Conservation (phyloP, 148 eudicot species). For the Silene uniflora region DNA sequence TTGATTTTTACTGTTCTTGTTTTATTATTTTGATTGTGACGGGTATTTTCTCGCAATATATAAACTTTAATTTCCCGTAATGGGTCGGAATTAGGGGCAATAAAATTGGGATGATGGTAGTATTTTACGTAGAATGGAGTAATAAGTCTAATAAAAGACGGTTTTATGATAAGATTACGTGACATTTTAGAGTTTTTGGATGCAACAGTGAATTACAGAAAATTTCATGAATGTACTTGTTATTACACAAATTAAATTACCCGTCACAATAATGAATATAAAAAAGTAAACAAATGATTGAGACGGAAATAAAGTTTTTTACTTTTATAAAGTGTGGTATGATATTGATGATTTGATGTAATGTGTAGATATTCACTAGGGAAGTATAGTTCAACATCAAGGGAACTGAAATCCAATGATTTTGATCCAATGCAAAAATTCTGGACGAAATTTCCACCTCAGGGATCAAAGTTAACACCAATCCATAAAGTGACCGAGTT, state of each 20-base stretch:
- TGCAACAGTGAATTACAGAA: background rate
- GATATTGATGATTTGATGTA: background rate
- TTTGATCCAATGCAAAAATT: conserved; percentile 86
- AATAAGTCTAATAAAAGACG: background rate
- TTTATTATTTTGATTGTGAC: too few relatives aligned
- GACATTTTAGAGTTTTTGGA: background rate
- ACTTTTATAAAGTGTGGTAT: background rate
- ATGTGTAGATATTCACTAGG: conserved; percentile 66
- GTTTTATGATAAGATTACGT: background rate
- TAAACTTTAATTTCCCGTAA: too few relatives aligned
- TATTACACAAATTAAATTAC: too few relatives aligned
- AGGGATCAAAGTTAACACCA: conserved; percentile 81
- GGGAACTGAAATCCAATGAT: conserved; percentile 65
- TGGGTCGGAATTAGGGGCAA: too few relatives aligned
- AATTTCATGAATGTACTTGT: too few relatives aligned
- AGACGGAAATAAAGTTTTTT: background rate
- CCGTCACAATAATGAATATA: too few relatives aligned
- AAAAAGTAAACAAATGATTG: too few relatives aligned
- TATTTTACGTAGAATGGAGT: too few relatives aligned
- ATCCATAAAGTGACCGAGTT: conserved; percentile 77
- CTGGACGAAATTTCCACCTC: conserved; percentile 88
- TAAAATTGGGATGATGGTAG: background rate
- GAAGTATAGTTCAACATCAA: conserved; percentile 58
- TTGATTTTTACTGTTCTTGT: too few relatives aligned
- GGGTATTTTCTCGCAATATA: too few relatives aligned